Evolutionary conservation across 1,284 basidiomycete genomes (phyloP).

Genomic region (Anthracocystis walkeri): DNA sequence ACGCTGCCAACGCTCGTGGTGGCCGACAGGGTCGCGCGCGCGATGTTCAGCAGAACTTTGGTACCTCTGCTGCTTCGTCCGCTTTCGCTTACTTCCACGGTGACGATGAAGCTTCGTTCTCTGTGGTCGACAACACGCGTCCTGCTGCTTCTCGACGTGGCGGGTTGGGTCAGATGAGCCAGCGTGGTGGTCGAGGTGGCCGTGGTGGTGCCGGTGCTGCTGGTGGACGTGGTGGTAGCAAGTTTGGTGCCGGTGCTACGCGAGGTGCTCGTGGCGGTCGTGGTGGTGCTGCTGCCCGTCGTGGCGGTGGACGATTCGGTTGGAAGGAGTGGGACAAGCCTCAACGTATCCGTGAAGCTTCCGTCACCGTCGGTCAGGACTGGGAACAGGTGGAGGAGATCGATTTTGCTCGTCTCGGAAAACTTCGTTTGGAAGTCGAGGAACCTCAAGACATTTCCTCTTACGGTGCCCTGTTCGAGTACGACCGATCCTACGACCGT

Average conservation of each 20-base stretch:
- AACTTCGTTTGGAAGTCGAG: slow-evolving; percentile 86
- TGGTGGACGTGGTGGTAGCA: slow-evolving; percentile 52
- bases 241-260: slow-evolving; percentile 54
- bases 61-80: slow-evolving; percentile 71
- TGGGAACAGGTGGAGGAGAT: slow-evolving; percentile 98
- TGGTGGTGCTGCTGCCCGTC: slow-evolving; percentile 26
- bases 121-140: slow-evolving; percentile 86
- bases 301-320: slow-evolving; percentile 75
- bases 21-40: slow-evolving; percentile 54
- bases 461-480: slow-evolving; percentile 90
- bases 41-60: slow-evolving; percentile 59
- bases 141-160: slow-evolving; percentile 57
- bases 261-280: slow-evolving; percentile 71
- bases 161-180: slow-evolving; percentile 71
- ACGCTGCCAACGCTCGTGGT: slow-evolving; percentile 65
- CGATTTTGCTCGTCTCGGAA: slow-evolving; percentile 91
- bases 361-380: slow-evolving; percentile 88
- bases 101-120: slow-evolving; percentile 98
- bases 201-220: slow-evolving; percentile 56
- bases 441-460: slow-evolving; percentile 73
- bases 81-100: slow-evolving; percentile 99
- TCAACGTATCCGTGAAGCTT: slow-evolving; percentile 90
- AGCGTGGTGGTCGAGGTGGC: slow-evolving; percentile 65
- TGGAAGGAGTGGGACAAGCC: slow-evolving; percentile 96
- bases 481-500: slow-evolving; percentile 95